A percentile compares a stretch with the other conserved stretches of the same genome.
Conservation (phyloP, 2,329 filamentous ascomycete genomes). For the Penicillium concentricum region DNA sequence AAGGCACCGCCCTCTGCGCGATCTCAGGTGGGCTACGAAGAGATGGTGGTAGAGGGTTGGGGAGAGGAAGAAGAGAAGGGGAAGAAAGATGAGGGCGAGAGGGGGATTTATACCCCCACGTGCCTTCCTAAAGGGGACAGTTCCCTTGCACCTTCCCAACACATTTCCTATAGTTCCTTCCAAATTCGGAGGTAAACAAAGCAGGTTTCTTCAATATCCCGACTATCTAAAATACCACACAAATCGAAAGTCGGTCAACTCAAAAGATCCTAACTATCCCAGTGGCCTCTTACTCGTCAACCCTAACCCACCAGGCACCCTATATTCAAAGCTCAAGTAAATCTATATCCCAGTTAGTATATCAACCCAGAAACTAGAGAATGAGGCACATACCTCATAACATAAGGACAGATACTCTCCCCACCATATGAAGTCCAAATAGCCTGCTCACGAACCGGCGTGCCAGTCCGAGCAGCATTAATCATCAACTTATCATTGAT, state of each 20-base stretch:
- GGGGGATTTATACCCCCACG: not conserved
- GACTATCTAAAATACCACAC: not conserved
- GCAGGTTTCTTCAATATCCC: too few species aligned
- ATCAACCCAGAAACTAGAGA: not conserved
- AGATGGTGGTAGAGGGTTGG: not conserved
- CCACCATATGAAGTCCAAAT: constrained; percentile 30
- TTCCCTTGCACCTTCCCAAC: not conserved
- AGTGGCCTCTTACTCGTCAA: not conserved
- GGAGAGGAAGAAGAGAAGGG: not conserved
- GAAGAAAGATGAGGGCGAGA: too few species aligned
- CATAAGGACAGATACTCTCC: constrained; percentile 24
- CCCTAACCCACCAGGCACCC: not conserved
- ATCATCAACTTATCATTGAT: constrained; percentile 24
- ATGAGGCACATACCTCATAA: constrained; percentile 21
- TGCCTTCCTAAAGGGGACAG: not conserved
- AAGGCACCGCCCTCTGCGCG: too few species aligned
- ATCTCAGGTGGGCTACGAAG: not conserved
- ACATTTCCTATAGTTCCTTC: not conserved
- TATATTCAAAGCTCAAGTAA: not conserved
- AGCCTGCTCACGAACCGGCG: constrained; percentile 25
- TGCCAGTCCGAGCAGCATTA: constrained; percentile 27
- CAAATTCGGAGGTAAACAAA: too few species aligned
- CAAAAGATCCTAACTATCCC: not conserved
- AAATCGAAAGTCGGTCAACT: not conserved
- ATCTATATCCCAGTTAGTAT: not conserved